Conservation (phyloP, 352 stramenopile species). For the Globisporangium canariense region DNA sequence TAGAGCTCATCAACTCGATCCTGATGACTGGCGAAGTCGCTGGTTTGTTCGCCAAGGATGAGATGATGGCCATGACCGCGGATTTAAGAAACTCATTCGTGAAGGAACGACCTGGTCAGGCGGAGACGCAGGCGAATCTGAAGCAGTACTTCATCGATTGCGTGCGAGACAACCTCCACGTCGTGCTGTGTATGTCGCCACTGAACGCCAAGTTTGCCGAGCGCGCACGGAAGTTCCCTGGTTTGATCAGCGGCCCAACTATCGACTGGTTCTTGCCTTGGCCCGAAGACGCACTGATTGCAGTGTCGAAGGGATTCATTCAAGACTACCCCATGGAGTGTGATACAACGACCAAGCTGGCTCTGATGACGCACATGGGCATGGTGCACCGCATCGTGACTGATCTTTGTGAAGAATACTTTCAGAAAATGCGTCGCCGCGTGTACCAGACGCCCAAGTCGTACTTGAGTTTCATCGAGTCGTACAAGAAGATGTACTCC, state of each 20-base stretch:
- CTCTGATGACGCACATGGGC: constrained; percentile 97
- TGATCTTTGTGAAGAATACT: constrained; percentile 98
- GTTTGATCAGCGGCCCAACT: constrained; percentile 95
- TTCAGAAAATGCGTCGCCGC: constrained; percentile 95
- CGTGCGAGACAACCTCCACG: constrained; percentile 97
- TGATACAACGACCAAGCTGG: constrained; percentile 76
- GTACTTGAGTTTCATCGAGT: constrained; percentile 98
- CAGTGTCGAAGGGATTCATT: constrained; percentile 96
- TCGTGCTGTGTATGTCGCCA: constrained; percentile 99
- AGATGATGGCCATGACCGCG: constrained; percentile 99
- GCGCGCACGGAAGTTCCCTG: constrained; percentile 95
- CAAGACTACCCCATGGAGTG: constrained; percentile 96
- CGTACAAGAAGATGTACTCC: constrained; percentile 97
- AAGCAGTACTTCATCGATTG: constrained; percentile 99
- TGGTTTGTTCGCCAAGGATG: constrained; percentile 97
- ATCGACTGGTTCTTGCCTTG: constrained; percentile 99
- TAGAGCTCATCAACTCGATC: constrained; percentile 98
- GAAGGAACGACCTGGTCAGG: constrained; percentile 92
- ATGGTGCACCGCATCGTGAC: constrained; percentile 97
- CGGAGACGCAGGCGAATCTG: constrained; percentile 95
- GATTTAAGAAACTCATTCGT: constrained; percentile 95
- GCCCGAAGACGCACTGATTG: constrained; percentile 97
- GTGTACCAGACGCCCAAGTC: constrained; percentile 99
- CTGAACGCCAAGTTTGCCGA: constrained; percentile 97
- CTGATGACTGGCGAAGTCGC: constrained; percentile 98